phyloP scores from a whole-genome alignment of 805 yeast species.

The Aciculoconidium aculeatum region DNA sequence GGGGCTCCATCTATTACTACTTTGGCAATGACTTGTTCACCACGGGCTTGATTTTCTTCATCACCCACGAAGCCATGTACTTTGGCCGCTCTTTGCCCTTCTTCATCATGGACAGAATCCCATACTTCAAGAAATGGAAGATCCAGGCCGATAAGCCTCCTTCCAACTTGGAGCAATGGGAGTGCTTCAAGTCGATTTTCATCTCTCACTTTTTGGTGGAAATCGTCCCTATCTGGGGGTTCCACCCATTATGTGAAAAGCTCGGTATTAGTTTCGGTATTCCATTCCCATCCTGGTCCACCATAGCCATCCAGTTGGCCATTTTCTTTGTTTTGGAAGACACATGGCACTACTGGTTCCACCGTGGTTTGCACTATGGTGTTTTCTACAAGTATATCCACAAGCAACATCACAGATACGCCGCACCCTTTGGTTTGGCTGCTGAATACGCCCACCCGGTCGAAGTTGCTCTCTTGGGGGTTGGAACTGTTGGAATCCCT shows the following conservation, averaged over 20 bases:
- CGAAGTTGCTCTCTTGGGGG: conserved; percentile 85
- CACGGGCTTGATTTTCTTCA: conserved; percentile 80
- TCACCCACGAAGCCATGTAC: conserved; percentile 81
- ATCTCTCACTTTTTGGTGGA: conserved; percentile 87
- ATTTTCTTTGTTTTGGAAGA: conserved; percentile 85
- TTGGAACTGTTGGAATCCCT: conserved; percentile 96
- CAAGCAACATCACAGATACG: conserved; percentile 96
- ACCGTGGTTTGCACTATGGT: conserved; percentile 84
- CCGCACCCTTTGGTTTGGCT: conserved; percentile 95
- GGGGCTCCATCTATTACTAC: conserved; percentile 88
- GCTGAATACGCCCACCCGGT: conserved; percentile 98
- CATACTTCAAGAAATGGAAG: conserved; percentile 80
- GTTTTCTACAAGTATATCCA: conserved; percentile 88
- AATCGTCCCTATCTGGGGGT: conserved; percentile 94
- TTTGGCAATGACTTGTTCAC: conserved; percentile 86
- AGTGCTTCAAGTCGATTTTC: conserved; percentile 80
- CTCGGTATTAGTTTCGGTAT: conserved; percentile 74
- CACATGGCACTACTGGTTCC: conserved; percentile 96
- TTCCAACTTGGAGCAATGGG: conserved; percentile 80
- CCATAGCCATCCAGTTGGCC: conserved; percentile 60
- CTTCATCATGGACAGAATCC: conserved; percentile 80
- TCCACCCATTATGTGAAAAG: conserved; percentile 84
- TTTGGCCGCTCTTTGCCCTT: conserved; percentile 92
- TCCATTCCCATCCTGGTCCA: conserved; percentile 71
- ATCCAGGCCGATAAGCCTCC: conserved; percentile 86